Evolutionary conservation across 2,329 filamentous ascomycete species (phyloP).

Genomic region (Didymella glomerata): DNA sequence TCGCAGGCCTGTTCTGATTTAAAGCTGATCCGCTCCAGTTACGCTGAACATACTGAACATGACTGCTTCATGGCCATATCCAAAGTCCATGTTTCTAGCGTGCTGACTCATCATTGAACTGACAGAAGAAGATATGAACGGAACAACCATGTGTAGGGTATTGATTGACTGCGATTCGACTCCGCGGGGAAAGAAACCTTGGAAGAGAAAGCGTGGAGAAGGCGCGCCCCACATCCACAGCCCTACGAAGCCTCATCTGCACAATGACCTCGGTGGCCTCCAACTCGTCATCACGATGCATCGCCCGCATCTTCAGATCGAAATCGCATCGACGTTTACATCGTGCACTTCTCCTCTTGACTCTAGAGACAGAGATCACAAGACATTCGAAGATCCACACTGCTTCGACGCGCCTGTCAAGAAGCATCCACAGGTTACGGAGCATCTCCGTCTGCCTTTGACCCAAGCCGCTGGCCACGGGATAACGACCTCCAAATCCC

Average conservation of each 20-base stretch:
- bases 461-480: neutral
- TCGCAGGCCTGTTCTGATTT: no score
- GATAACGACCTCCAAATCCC: neutral
- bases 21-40: no score
- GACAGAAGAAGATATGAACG: no score
- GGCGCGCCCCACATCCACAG: neutral
- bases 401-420: neutral
- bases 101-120: no score
- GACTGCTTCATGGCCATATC: no score
- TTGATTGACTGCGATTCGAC: neutral
- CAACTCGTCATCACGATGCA: neutral
- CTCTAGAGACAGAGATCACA: neutral
- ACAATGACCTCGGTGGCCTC: neutral
- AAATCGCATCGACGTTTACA: neutral
- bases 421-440: neutral
- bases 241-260: neutral
- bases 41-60: no score
- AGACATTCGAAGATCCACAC: neutral
- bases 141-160: neutral
- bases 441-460: neutral
- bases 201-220: neutral
- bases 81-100: no score
- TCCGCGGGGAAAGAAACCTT: no score
- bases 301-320: neutral
- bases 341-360: neutral